Evolutionary conservation across 192 early-diverging fungal species (phyloP), one percentile per base, ranked within the genome.

Genomic region (Paraglomus brasilianum): DNA sequence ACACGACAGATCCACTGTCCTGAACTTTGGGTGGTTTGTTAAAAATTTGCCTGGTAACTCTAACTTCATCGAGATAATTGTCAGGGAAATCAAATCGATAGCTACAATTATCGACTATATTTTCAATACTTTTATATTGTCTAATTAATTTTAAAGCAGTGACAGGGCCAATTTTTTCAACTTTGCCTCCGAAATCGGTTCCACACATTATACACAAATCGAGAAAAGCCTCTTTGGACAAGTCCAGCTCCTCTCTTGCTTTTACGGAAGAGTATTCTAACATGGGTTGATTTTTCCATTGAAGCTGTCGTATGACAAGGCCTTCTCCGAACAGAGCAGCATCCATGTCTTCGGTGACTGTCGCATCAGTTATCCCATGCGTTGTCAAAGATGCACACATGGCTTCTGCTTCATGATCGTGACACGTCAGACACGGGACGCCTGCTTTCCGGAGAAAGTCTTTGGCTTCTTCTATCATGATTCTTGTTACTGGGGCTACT

Each of bases 151-250:
- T 68, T n/a, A 80, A 78, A 10, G 90, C 90, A 6, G 74, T 83
- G 21, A 85, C 69, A 14, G 87, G 85, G 2, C 88, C 90, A 41
- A 92, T 82, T n/a, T 82, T 79, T 48, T 80, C 75, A 7, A 92
- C 75, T 1, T 81, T 89, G 7, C 80, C 78, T 43, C 82, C 80
- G 75, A 89, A 92, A 59, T 92, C 91, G 0, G 89, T 92, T 30
- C 89, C 91, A 63, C 89, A 91, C 19, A 92, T 72, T 48, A 92
- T 90, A 66, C 91, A 89, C 56, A 92, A 24, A 69, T 92, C 89
- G 6, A 87, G 59, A 70, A 89, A 92, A 6, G 79, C 73, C 30
- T 71, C 69, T 40, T 76, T 73, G 6, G 74, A 82, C 15, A 92
- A 66, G 5, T 79, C 78, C 13, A 92, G 75, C 21, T 72, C 77